Evolutionary conservation across 1,139 yeast genomes (phyloP), one percentile per base, ranked within the genome.

Genomic region (Scheffersomyces stambukii): DNA sequence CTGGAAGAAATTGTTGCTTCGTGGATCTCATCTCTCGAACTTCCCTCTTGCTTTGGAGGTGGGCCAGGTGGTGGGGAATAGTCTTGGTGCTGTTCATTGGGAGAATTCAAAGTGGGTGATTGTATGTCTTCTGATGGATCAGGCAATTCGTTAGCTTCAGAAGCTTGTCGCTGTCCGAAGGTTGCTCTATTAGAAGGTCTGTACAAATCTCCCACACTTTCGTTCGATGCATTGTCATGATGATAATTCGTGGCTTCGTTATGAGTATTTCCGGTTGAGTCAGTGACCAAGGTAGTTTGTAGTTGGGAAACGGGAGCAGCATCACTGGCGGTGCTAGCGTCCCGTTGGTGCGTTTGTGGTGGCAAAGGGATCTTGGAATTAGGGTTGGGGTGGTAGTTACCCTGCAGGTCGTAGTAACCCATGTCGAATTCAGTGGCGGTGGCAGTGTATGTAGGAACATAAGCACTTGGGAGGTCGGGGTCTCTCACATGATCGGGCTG

Each of bases 351-450:
- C 48, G 25, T 40, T 42, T 1, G 52, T 52, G 8, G 43, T 6
- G 43, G 45, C 5, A 35, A 27, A 8, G 42, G 34, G 2, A 46
- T 31, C 29, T 54, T 52, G 3, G 56, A 54, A 34, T 51, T 52
- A 3, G 60, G 59, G 30, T 57, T 66, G 5, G 64, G 60, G 40
- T 54, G 70, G 37, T 70, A 75, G 12, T 52, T 70, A 2, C 96
- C 96, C 25, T 68, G 57, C 20, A 60, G 60, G 54, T 85, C 95
- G 47, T 85, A 88, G 52, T 74, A 82, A 0, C 96, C 96, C 52
- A 82, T 75, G 48, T 86, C 95, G 29, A 72, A 67, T 19, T 77
- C 84, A 38, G 75, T 76, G 2, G 82, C 77, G 21, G 68, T 64
- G 10, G 69, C 82, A 0, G 85, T 70, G 41, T 82, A 82, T 6